Evolutionary conservation across 768 basidiomycete genomes (phyloP), one percentile per base, ranked within the genome.

Genomic region (Hygrocybe punicea): DNA sequence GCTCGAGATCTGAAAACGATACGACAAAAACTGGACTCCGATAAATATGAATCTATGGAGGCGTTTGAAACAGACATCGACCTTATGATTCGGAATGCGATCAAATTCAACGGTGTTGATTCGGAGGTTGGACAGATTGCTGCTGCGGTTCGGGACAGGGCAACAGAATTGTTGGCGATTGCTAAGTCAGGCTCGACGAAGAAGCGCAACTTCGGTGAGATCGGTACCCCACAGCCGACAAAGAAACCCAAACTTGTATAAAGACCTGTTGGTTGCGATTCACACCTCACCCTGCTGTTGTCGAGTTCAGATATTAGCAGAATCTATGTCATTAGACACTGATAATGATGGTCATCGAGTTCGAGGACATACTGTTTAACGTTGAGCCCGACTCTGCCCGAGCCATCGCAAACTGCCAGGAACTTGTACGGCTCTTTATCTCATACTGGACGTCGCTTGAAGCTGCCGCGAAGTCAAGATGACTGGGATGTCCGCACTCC

Each of bases 1-100:
- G 91, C 92, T 2, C 85, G 96, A 44, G 96, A 98, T 71, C 75
- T 98, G 54, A 74, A 78, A 60, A 87, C 87, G 50, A 95, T 98
- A 65, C 82, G 86, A 59, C 78, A 79, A 64, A 93, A 88, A 69
- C 77, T 98, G 57, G 89, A 93, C 57, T 74, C 73, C 34, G 93
- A 93, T 74, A 88, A 86, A 70, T 95, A 95, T 69, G 85, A 87
- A 33, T 81, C 84, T 2, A 71, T 84, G 51, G 88, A 90, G 46
- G 84, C 84, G 2, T 86, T 96, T 64, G 88, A 91, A 67, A 87
- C 85, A 2, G 96, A 98, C 67, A 72, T 95, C 53, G 83, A 87
- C 44, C 79, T 95, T 42, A 96, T 98, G 93, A 71, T 92, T 57
- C 74, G 82, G 58, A 98, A 98, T 67, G 92, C 95, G 14, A 81